Conservation (phyloP, 2,329 filamentous ascomycete species). For the Phoma sp. region DNA sequence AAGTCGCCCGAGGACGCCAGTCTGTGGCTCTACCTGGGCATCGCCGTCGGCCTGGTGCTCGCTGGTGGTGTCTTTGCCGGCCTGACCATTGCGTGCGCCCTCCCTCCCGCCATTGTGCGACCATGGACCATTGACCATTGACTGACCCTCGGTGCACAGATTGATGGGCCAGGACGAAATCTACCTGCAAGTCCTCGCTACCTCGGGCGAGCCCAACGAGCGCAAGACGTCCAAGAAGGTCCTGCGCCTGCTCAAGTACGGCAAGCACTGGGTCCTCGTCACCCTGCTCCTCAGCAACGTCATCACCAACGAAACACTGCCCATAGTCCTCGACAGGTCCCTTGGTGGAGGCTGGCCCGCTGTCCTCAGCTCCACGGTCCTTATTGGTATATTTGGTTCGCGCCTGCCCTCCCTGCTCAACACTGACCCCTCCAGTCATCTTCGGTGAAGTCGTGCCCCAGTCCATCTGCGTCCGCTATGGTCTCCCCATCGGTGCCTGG, state of each 20-base stretch:
- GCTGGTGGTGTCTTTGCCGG: slow-evolving; percentile 93
- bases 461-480: slow-evolving; percentile 94
- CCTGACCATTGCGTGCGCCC: slow-evolving; percentile 81
- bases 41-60: slow-evolving; percentile 82
- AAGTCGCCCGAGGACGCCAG: slow-evolving; percentile 61
- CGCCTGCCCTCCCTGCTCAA: neutral
- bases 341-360: slow-evolving; percentile 94
- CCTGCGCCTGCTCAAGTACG: slow-evolving; percentile 77
- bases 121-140: neutral
- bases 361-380: slow-evolving; percentile 87
- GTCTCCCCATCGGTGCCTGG: slow-evolving; percentile 90
- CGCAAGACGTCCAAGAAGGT: slow-evolving; percentile 84
- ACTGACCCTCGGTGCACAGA: slow-evolving; percentile 46
- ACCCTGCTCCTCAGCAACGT: slow-evolving; percentile 94
- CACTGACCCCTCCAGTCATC: slow-evolving; percentile 69
- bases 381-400: slow-evolving; percentile 74
- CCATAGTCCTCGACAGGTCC: slow-evolving; percentile 92
- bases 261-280: slow-evolving; percentile 98
- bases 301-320: slow-evolving; percentile 91
- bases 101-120: slow-evolving; percentile 4
- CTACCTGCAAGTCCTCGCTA: slow-evolving; percentile 92
- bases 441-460: slow-evolving; percentile 97
- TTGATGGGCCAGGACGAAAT: slow-evolving; percentile 86
- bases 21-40: slow-evolving; percentile 80
- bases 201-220: slow-evolving; percentile 83